Conservation (phyloP, 1,284 basidiomycete genomes). For the Uromyces viciae-fabae region DNA sequence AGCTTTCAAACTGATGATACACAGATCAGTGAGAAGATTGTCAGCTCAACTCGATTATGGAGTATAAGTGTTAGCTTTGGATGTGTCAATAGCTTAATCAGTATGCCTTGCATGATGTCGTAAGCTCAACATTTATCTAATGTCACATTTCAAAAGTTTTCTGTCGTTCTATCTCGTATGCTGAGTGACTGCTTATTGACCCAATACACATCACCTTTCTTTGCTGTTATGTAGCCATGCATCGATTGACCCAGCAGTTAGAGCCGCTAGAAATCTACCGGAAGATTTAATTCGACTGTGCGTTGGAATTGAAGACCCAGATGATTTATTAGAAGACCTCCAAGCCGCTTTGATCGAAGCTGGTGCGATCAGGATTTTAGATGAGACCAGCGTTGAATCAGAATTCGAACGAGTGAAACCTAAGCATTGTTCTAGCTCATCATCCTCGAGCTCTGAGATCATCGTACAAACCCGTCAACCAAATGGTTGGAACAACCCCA, state of each 20-base stretch:
- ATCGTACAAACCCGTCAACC: background rate
- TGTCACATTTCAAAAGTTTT: too few species aligned
- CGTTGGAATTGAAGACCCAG: constrained; percentile 93
- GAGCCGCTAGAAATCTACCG: constrained; percentile 87
- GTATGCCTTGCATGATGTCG: constrained; percentile 99
- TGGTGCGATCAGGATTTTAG: constrained; percentile 66
- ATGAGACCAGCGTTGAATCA: constrained; percentile 44
- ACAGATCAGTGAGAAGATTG: constrained; percentile 82
- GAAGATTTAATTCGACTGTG: constrained; percentile 97
- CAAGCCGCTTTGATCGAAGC: constrained; percentile 86
- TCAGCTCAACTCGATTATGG: constrained; percentile 88
- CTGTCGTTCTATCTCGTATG: too few species aligned
- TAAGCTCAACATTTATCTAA: constrained; percentile 59
- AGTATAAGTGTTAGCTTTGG: constrained; percentile 98
- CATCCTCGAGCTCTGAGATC: constrained; percentile 47
- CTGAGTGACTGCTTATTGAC: too few species aligned
- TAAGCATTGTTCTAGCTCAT: background rate
- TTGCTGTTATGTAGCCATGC: constrained; percentile 67
- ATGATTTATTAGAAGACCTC: constrained; percentile 89
- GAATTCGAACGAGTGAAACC: constrained; percentile 36
- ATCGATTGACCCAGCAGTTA: constrained; percentile 87
- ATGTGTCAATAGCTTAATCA: constrained; percentile 95
- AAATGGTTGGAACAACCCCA: constrained; percentile 44
- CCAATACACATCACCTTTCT: constrained; percentile 10
- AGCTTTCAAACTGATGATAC: constrained; percentile 93